Evolutionary conservation across 768 basidiomycete genomes (phyloP).

Genomic region (Lactifluus rugatus): DNA sequence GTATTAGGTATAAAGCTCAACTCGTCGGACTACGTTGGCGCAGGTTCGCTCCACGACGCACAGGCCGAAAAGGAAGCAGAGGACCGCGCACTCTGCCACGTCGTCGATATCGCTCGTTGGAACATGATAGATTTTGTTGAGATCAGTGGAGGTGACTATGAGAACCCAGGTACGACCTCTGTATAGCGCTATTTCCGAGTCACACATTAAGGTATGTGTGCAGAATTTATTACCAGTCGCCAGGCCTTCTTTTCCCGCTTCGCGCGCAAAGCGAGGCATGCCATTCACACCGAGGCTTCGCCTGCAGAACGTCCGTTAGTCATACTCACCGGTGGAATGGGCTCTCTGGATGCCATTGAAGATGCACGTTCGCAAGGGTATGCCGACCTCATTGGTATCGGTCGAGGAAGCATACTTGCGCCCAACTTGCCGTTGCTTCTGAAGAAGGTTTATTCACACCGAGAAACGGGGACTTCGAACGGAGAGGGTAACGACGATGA

Average conservation of each 20-base stretch:
- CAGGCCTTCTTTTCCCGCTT: conserved; percentile 71
- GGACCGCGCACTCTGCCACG: conserved; percentile 46
- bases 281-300: conserved; percentile 29
- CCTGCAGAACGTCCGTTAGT: conserved; percentile 42
- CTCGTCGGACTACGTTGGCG: conserved; percentile 57
- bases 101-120: conserved; percentile 54
- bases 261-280: conserved; percentile 43
- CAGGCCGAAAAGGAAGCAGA: conserved; percentile 27
- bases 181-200: background rate
- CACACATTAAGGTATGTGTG: background rate
- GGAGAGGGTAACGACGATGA: background rate
- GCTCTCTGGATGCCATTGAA: conserved; percentile 45
- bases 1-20: conserved; percentile 74
- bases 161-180: conserved; percentile 48
- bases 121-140: conserved; percentile 73
- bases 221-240: conserved; percentile 34
- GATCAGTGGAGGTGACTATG: conserved; percentile 82
- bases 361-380: conserved; percentile 44
- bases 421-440: conserved; percentile 48
- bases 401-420: conserved; percentile 49
- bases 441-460: background rate
- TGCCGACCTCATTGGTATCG: conserved; percentile 71
- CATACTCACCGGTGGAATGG: conserved; percentile 74
- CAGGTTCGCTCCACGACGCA: conserved; percentile 21
- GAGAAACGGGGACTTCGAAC: background rate